Percentiles rank a stretch among this genome's conserved stretches.
phyloP scores from a whole-genome alignment of 139 green algal genomes.

The Nannochloris sp. region DNA sequence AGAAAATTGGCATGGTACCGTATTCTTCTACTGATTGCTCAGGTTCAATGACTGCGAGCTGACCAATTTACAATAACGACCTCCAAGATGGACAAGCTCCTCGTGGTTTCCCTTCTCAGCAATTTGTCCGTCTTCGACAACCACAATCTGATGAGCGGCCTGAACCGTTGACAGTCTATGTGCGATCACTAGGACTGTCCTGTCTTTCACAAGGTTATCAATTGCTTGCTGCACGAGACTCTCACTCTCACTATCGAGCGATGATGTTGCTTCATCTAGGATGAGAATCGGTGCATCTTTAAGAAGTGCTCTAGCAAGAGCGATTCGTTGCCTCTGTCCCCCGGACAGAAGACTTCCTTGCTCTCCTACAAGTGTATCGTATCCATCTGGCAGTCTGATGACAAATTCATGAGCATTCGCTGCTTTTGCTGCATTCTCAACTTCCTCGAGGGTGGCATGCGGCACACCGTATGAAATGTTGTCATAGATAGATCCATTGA shows the following conservation, averaged over 20 bases:
- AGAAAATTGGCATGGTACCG: background rate
- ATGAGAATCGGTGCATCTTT: constrained; percentile 56
- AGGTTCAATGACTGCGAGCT: constrained; percentile 29
- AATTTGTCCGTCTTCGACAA: constrained; percentile 42
- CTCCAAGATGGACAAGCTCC: constrained; percentile 23
- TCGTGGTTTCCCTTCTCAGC: constrained; percentile 41
- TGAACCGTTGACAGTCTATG: constrained; percentile 65
- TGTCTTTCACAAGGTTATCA: constrained; percentile 32
- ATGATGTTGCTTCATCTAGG: constrained; percentile 53
- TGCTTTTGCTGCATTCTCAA: constrained; percentile 41
- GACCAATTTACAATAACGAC: constrained; percentile 39
- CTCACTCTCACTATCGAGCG: constrained; percentile 44
- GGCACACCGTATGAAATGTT: constrained; percentile 77
- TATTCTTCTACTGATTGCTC: background rate
- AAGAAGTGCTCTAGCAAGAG: constrained; percentile 62
- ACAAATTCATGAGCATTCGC: constrained; percentile 74
- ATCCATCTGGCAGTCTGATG: constrained; percentile 21
- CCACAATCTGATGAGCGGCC: constrained; percentile 45
- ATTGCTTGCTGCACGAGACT: constrained; percentile 44
- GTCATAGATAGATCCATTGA: constrained; percentile 71
- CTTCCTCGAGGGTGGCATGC: constrained; percentile 20
- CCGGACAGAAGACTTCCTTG: constrained; percentile 46
- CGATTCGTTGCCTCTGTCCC: constrained; percentile 75
- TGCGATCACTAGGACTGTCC: constrained; percentile 54
- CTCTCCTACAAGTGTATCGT: constrained; percentile 28